Evolutionary conservation across 2,329 filamentous ascomycete genomes (phyloP).

Genomic region (Pyricularia sp.): DNA sequence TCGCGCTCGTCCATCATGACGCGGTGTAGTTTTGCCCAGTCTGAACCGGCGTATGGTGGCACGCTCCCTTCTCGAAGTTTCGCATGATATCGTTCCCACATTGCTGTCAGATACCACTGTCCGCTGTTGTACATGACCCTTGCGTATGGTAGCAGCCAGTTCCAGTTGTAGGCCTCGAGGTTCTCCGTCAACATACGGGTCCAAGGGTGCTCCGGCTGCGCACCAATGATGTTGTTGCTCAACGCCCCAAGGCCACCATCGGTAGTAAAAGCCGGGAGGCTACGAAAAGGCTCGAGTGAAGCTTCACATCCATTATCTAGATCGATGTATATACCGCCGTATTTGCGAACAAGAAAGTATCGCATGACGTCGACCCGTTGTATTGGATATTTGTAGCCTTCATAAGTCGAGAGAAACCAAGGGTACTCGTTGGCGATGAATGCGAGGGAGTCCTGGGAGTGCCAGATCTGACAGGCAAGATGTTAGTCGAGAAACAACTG

Average conservation of each 20-base stretch:
- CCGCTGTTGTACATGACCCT: conserved; percentile 17
- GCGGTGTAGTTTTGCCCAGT: conserved; percentile 6
- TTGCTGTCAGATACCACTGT: conserved; percentile 17
- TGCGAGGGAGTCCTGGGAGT: conserved; percentile 34
- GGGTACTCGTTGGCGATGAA: conserved; percentile 68
- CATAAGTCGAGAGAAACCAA: conserved; percentile 71
- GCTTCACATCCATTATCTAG: conserved; percentile 43
- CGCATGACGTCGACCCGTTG: conserved; percentile 71
- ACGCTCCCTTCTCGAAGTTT: conserved; percentile 5
- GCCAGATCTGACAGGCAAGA: neutral
- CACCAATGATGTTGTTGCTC: conserved; percentile 17
- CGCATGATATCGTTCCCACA: conserved; percentile 16
- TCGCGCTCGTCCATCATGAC: conserved; percentile 16
- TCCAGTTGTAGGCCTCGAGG: conserved; percentile 12
- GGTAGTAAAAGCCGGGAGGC: conserved; percentile 15
- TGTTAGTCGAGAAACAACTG: neutral
- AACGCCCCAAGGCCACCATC: conserved; percentile 16
- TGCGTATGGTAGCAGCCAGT: conserved; percentile 15
- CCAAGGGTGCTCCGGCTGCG: conserved; percentile 15
- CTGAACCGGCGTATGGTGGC: neutral
- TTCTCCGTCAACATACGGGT: conserved; percentile 12
- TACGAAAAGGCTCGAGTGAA: conserved; percentile 12
- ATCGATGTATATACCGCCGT: conserved; percentile 74
- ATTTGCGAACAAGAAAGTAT: conserved; percentile 70
- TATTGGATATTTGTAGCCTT: conserved; percentile 64